Evolutionary conservation across 306 rosid genomes (phyloP), one percentile per base, ranked within the genome.

Genomic region (Gastrolobium bilobum): DNA sequence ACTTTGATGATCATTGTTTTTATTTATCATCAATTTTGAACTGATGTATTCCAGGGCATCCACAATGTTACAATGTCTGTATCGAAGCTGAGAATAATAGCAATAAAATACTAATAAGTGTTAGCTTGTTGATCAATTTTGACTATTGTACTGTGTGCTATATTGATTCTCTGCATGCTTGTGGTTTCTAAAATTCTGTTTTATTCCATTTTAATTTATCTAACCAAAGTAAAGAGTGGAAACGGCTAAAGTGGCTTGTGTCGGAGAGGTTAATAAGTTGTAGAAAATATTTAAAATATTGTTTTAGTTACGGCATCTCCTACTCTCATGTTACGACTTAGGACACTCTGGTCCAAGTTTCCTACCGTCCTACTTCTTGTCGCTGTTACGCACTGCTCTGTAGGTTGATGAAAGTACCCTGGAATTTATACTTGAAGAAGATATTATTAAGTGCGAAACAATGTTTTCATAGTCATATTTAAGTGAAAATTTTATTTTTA

Each of bases 1-100:
- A 54, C 81, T 73, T 83, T 48, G 81, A 62, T 79, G 76, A 79
- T 84, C 77, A 79, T 79, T 60, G 68, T 77, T 73, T 20, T 71
- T 73, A 48, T 76, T 62, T 56, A 63, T 82, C 73, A 64, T 69
- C 77, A 53, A 34, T 77, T 38, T 40, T 31, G 38, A 67, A 81
- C 59, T 71, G 79, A 56, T 75, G 43, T 26, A 71, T 80, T n/a
- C 71, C 53, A 14, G 66, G 73, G 72, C 13, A 42, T 81, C 75
- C 72, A 73, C 73, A 46, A 50, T 43, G 58, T 68, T 50, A 26
- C 71, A 52, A 77, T 68, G 79, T 71, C n/a, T 79, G 69, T 53
- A 79, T 48, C 59, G 47, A 68, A 40, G 83, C 78, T 6, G 59
- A 7, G 52, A 71, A 64, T 73, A 77, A 65, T 60, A n/a, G 34